Conservation (phyloP, 2,329 filamentous ascomycete genomes). For the Tolypocladium endophyticum region DNA sequence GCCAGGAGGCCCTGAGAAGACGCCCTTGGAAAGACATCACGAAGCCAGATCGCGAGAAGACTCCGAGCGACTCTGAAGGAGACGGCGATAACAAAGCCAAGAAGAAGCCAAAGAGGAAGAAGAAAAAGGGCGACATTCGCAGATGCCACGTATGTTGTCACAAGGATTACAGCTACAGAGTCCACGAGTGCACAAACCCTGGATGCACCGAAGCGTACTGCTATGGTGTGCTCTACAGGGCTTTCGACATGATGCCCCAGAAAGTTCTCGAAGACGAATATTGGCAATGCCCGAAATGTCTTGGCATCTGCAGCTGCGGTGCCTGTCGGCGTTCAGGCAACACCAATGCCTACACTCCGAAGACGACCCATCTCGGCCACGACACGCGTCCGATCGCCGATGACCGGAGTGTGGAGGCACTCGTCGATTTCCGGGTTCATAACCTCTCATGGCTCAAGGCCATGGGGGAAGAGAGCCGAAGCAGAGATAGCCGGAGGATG, state of each 20-base stretch:
- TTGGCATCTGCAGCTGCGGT: constrained; percentile 78
- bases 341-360: constrained; percentile 75
- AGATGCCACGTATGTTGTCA: constrained; percentile 77
- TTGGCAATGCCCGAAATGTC: constrained; percentile 86
- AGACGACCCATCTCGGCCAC: constrained; percentile 78
- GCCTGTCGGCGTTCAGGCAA: constrained; percentile 56
- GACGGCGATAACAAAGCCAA: constrained; percentile 52
- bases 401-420: constrained; percentile 75
- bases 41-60: constrained; percentile 41
- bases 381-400: constrained; percentile 88
- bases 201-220: constrained; percentile 73
- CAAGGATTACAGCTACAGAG: constrained; percentile 72
- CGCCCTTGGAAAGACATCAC: constrained; percentile 78
- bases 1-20: constrained; percentile 72
- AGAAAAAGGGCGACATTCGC: constrained; percentile 43
- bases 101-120: constrained; percentile 45
- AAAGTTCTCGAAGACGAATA: constrained; percentile 66
- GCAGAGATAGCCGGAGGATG: constrained; percentile 46
- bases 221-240: constrained; percentile 85
- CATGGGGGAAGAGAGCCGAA: constrained; percentile 45
- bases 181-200: constrained; percentile 63
- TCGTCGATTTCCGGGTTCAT: constrained; percentile 84
- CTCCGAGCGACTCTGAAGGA: constrained; percentile 40
- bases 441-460: constrained; percentile 75
- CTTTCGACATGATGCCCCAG: constrained; percentile 83